Conservation (phyloP, 768 basidiomycete genomes). For the Lanmaoa rubissima region DNA sequence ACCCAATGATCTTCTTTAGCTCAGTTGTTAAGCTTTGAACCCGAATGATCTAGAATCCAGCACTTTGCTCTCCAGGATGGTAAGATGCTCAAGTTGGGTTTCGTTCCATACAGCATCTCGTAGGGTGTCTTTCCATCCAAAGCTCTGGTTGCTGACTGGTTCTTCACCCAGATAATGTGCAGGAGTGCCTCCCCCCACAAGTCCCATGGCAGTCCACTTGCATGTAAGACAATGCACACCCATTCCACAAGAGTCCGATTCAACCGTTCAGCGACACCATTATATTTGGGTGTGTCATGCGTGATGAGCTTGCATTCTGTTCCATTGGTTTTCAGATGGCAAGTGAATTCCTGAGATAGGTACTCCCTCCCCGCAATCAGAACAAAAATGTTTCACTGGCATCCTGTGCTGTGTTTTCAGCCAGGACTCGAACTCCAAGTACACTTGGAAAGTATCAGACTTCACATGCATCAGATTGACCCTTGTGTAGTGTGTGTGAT, state of each 20-base stretch:
- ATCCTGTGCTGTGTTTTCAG: too few relatives aligned
- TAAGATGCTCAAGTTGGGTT: conserved; percentile 16
- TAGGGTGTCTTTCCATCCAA: conserved; percentile 8
- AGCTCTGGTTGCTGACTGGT: background rate
- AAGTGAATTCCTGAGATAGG: too few relatives aligned
- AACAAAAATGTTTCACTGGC: too few relatives aligned
- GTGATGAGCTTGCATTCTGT: background rate
- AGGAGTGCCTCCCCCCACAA: conserved; percentile 25
- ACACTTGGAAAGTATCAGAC: too few relatives aligned
- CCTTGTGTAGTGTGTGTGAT: too few relatives aligned
- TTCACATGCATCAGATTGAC: too few relatives aligned
- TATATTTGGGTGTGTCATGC: conserved; percentile 22
- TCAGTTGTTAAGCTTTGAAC: too few relatives aligned
- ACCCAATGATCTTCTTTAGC: too few relatives aligned
- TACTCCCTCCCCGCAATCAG: too few relatives aligned
- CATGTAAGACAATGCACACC: conserved; percentile 17
- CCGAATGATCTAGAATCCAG: background rate
- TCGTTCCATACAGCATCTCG: conserved; percentile 2
- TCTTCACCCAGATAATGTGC: conserved; percentile 20
- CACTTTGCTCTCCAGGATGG: conserved; percentile 21
- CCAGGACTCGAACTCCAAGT: too few relatives aligned
- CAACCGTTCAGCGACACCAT: conserved; percentile 27
- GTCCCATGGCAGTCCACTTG: conserved; percentile 7
- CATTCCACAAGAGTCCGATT: conserved; percentile 20
- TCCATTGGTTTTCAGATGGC: too few relatives aligned